phyloP scores from a whole-genome alignment of 352 stramenopile species.

The Globisporangium echinulatum region DNA sequence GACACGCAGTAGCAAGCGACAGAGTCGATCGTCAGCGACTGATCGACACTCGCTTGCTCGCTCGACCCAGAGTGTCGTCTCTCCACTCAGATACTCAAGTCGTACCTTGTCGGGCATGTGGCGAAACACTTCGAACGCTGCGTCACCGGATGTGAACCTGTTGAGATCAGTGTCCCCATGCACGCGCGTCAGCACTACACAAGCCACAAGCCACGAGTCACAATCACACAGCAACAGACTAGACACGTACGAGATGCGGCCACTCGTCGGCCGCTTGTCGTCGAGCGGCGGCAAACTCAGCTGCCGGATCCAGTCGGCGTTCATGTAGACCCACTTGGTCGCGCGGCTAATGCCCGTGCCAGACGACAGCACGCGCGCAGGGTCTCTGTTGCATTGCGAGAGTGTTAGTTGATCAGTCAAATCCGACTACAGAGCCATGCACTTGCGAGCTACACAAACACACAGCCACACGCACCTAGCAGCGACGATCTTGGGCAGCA shows the following conservation, averaged over 20 bases:
- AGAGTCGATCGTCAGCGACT: too few relatives aligned
- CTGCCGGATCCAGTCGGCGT: slow-evolving; percentile 78
- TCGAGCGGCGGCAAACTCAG: slow-evolving; percentile 50
- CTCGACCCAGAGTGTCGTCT: background rate
- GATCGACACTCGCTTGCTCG: too few relatives aligned
- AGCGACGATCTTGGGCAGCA: slow-evolving; percentile 72
- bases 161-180: background rate
- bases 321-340: slow-evolving; percentile 86
- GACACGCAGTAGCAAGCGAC: background rate
- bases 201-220: background rate
- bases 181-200: background rate
- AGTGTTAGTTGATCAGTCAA: background rate
- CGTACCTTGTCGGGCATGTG: slow-evolving; percentile 82
- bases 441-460: too few relatives aligned
- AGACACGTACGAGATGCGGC: slow-evolving; percentile 31
- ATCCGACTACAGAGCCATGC: background rate
- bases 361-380: slow-evolving; percentile 57
- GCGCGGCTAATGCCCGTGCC: slow-evolving; percentile 61
- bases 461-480: slow-evolving; percentile 17
- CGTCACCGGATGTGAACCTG: slow-evolving; percentile 50
- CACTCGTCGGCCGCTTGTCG: slow-evolving; percentile 12
- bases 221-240: background rate
- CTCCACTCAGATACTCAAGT: too few relatives aligned
- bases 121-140: slow-evolving; percentile 78
- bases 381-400: slow-evolving; percentile 37